These are phyloP conservation scores for Pseudohyphozyma bogoriensis DNA, from an alignment of 768 basidiomycete species.

Conservation along the genomic window DNA sequence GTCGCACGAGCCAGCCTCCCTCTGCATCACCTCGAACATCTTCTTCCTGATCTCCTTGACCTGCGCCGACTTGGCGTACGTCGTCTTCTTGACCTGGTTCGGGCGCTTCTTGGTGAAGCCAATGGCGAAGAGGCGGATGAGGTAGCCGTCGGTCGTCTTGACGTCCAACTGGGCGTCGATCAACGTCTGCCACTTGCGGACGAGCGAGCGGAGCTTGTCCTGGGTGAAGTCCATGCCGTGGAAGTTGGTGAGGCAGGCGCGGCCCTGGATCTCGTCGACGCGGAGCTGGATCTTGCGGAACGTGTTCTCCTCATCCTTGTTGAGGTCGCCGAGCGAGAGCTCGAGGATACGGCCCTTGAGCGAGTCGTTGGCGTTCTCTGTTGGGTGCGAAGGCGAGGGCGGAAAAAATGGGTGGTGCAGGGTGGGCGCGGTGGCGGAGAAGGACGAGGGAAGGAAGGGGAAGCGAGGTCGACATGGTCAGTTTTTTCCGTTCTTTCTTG, in stretches of 20 bases:
- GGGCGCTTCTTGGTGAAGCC: slow-evolving; percentile 97
- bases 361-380: slow-evolving; percentile 98
- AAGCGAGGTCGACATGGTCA: neutral
- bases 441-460: neutral
- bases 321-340: slow-evolving; percentile 90
- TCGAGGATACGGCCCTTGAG: slow-evolving; percentile 94
- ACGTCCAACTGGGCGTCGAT: slow-evolving; percentile 99
- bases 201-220: slow-evolving; percentile 98
- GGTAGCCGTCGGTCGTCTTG: slow-evolving; percentile 98
- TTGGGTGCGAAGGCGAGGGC: slow-evolving; percentile 14
- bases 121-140: slow-evolving; percentile 95
- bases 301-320: slow-evolving; percentile 98
- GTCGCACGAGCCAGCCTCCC: slow-evolving; percentile 89
- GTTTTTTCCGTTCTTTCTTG: neutral
- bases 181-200: slow-evolving; percentile 99
- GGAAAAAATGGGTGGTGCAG: too few species aligned
- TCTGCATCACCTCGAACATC: slow-evolving; percentile 66
- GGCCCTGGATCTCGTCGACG: slow-evolving; percentile 67
- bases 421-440: neutral
- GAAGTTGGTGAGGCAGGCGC: slow-evolving; percentile 99
- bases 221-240: slow-evolving; percentile 99
- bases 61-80: slow-evolving; percentile 91
- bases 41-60: slow-evolving; percentile 96
- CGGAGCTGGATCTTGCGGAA: slow-evolving; percentile 99
- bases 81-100: slow-evolving; percentile 95